Conservation (phyloP, 495 filamentous ascomycete species). For the Xylaria flabelliformis region DNA sequence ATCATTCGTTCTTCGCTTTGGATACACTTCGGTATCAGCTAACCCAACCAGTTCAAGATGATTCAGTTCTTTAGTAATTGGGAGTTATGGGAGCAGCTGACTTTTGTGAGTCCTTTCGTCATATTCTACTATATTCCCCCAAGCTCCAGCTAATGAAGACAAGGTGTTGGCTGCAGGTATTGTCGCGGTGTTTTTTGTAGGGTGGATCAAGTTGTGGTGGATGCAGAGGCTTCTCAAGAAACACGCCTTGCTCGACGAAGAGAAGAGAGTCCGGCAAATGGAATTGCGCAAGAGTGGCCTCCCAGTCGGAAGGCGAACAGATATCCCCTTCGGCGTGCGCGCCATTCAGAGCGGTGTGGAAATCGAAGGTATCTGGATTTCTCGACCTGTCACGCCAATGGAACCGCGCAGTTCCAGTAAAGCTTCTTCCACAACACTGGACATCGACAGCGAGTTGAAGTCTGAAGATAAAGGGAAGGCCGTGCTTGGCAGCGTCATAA, state of each 20-base stretch:
- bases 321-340: conserved; percentile 87
- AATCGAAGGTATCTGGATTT: conserved; percentile 90
- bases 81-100: conserved; percentile 90
- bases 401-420: conserved; percentile 38
- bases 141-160: conserved; percentile 32
- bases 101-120: conserved; percentile 68
- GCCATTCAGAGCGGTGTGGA: conserved; percentile 86
- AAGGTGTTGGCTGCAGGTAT: conserved; percentile 58
- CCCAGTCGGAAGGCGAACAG: conserved; percentile 53
- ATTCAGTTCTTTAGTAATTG: conserved; percentile 74
- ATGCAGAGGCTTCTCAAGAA: conserved; percentile 68
- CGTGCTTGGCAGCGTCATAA: conserved; percentile 23
- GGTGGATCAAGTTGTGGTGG: conserved; percentile 65
- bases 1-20: conserved; percentile 39
- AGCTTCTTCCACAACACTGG: conserved; percentile 44
- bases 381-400: conserved; percentile 64
- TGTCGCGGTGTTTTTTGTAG: conserved; percentile 57
- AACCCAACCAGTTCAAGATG: conserved; percentile 41
- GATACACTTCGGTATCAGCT: conserved; percentile 39
- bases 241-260: conserved; percentile 68
- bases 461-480: conserved; percentile 34
- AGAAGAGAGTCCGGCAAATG: conserved; percentile 62
- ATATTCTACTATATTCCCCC: neutral
- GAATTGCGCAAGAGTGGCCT: conserved; percentile 60
- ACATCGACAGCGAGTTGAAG: conserved; percentile 31